Conservation (phyloP, 2,329 filamentous ascomycete genomes). For the Endocalyx cinctus region DNA sequence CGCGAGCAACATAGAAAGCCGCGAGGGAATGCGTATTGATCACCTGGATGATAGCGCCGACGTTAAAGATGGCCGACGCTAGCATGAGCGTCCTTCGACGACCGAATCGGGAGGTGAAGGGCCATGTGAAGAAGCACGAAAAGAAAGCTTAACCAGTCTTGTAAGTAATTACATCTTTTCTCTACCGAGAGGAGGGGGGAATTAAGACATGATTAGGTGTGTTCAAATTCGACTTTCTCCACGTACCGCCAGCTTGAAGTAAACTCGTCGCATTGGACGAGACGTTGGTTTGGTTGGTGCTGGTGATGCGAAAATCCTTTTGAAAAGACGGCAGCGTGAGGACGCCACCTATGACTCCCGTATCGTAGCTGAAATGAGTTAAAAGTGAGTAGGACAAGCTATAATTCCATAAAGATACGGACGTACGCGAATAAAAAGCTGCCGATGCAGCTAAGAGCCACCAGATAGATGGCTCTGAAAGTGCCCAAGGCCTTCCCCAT, state of each 20-base stretch:
- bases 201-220: too few species aligned
- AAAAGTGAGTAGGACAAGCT: constrained; percentile 1
- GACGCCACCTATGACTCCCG: constrained; percentile 38
- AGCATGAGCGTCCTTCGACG: constrained; percentile 35
- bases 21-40: constrained; percentile 33
- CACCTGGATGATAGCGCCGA: constrained; percentile 36
- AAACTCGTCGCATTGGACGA: constrained; percentile 37
- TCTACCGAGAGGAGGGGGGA: background rate
- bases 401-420: background rate
- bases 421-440: constrained; percentile 30
- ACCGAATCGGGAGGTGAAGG: constrained; percentile 36
- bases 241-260: constrained; percentile 35
- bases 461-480: constrained; percentile 33
- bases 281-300: constrained; percentile 26
- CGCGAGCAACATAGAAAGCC: constrained; percentile 34
- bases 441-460: constrained; percentile 32
- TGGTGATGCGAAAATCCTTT: constrained; percentile 30
- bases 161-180: background rate
- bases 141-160: constrained; percentile 34
- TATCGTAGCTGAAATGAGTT: constrained; percentile 33
- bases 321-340: constrained; percentile 34
- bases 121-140: constrained; percentile 38
- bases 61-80: constrained; percentile 38
- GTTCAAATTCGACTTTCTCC: too few species aligned
- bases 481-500: constrained; percentile 25